Base-by-base conservation (phyloP, 805 yeast species). In the Kazachstania martiniae region DNA sequence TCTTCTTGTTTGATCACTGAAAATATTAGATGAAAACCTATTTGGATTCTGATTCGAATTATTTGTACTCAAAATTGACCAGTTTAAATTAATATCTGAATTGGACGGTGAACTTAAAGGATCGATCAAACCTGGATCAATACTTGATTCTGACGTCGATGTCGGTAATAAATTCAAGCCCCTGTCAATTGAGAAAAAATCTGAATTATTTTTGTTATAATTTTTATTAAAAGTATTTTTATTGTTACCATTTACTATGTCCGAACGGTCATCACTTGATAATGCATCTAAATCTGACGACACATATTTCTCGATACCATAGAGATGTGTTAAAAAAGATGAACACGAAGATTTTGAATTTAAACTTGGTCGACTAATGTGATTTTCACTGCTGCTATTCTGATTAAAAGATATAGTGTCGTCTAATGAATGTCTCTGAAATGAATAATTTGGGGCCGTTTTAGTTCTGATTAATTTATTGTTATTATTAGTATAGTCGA, bases 261-360 rank as follows among this genome's bases (percentile, higher is more conserved):
- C 12, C 13, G 25, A 6, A 10, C 13, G 10, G 12, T 17, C 33
- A 12, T 37, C 39, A 5, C 43, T 29, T 8, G 47, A 41, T 18
- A 44, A 23, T 12, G 47, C 47, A 28, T 51, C 57, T 27, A 51
- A 37, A 21, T 46, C 55, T 4, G 47, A 39, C 5, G 51, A 35
- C 16, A 51, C 52, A 35, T 48, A 49, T 21, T 49, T 42, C 33
- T 51, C 57, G 24, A 51, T 32, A 13, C 55, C 47, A 32, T 44
- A 51, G 12, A 51, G 29, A 27, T 51, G 57, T 8, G 55, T 39
- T 8, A 53, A 47, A 21, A 51, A 48, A 2, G 44, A 34, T 21
- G 36, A 34, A 22, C 42, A 37, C 5, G 50, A 44, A 12, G 47
- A 42, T 10, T 41, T 37, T 6, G 48, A 37, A 6, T 35, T 25